Evolutionary conservation across 805 yeast genomes (phyloP), one percentile per base, ranked within the genome.

Genomic region (Tetrapisispora namnaoensis): DNA sequence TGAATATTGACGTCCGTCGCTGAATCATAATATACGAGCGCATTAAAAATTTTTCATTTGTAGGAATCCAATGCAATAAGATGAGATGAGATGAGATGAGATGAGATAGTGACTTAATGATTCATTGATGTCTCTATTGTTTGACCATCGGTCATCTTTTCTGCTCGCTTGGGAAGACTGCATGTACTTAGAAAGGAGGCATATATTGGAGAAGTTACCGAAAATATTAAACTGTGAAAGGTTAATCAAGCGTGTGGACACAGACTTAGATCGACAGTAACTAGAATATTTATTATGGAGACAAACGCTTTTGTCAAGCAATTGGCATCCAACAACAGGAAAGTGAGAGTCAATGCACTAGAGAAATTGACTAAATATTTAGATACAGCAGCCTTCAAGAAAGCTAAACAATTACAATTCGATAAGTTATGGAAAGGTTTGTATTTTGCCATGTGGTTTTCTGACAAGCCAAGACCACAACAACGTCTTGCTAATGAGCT

Each of bases 361-460:
- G 78, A 77, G 42, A 73, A 86, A 1, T 70, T 88, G 56, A 74
- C 74, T 55, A 75, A 75, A 54, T 84, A 77, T 60, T 67, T 88
- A 43, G 62, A 75, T 1, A 68, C 74, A 27, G 56, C 63, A 34
- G 70, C 75, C 37, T 65, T 80, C 37, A 59, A 72, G 6, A 68
- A 65, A 32, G 54, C 73, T 36, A 69, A 63, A 38, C 70, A 62
- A 43, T 60, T 76, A 37, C 93, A 88, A 47, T 72, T 80, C 53
- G 85, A 85, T 55, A 90, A 91, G 63, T 70, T 93, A 51, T 93
- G 99, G 97, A 89, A 86, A 68, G 99, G 98, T n/a, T 73, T 93
- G 38, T 93, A 83, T 67, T 93, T 75, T 62, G 79, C 95, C 11
- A 87, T 93, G 95, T 93, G 99, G 98, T 88, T 84, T 70, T 78